Percentiles rank a stretch among this genome's conserved stretches.
These are phyloP conservation scores for Penicillium sp. DNA, from an alignment of 2,329 filamentous ascomycete species.

Conservation along the genomic window DNA sequence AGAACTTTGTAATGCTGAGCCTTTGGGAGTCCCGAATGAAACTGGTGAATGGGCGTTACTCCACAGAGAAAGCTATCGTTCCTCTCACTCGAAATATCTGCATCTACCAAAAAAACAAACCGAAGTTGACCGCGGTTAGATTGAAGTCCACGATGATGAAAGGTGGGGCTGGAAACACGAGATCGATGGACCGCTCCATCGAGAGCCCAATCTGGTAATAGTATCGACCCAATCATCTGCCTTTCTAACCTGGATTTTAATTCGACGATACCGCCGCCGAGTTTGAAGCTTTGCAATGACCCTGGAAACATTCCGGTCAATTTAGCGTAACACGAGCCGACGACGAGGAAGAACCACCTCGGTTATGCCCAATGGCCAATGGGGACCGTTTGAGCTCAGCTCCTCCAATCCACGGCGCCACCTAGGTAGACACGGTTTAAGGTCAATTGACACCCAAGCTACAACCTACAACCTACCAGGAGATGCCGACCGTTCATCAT, in stretches of 20 bases:
- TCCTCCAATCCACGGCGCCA: neutral
- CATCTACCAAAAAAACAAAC: neutral
- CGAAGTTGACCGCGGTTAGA: neutral
- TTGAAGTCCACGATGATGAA: neutral
- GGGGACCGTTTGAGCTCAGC: neutral
- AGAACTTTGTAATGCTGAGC: neutral
- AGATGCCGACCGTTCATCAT: neutral
- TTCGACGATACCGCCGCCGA: neutral
- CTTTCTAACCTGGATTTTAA: neutral
- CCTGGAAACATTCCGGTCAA: neutral
- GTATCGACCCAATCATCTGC: neutral
- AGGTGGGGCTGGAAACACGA: neutral
- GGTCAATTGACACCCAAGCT: neutral
- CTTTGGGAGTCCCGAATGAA: neutral
- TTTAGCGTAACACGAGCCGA: neutral
- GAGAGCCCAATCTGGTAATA: neutral
- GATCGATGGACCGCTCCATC: neutral
- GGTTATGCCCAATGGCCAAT: neutral
- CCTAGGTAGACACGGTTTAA: neutral
- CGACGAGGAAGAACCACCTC: neutral
- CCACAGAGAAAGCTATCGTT: neutral
- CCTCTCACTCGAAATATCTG: neutral
- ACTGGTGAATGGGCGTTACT: neutral
- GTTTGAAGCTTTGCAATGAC: neutral
- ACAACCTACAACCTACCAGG: neutral